Base-by-base conservation (phyloP, 75 land plant genomes). In the Chamaecyparis obtusa region DNA sequence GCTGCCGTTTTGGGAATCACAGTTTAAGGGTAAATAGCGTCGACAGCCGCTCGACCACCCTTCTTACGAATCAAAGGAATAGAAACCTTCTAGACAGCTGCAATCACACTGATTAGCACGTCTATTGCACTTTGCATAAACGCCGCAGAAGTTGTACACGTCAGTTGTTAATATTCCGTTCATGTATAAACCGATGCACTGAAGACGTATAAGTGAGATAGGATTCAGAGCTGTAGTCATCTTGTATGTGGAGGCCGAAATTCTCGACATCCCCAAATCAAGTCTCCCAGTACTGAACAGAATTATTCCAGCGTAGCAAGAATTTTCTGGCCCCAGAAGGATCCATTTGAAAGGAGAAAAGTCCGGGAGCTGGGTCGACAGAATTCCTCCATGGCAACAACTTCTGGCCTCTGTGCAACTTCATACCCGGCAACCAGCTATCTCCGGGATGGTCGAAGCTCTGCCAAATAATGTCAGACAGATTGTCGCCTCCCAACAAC, bases 361-460 rank as follows among this genome's bases (percentile, higher is more conserved):
- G 87, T 10, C 88, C 88, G 5, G 24, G n/a, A 83, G 86, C 51
- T 41, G 88, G 88, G 44, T 83, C 64, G 5, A 30, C 9, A 10
- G 11, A 6, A n/a, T 60, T 43, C 24, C 15, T 46, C 88, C 88
- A 87, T 9, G 69, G 8, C 21, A 32, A 24, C n/a, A 87, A 36
- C 54, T 87, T 83, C 39, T 54, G 1, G 11, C 86, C 48, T 27
- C 60, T n/a, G 14, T 33, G 51, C 16, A 87, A 13, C 74, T 46
- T 84, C 88, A 87, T 87, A 2, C 43, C 48, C 9, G 88, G 84
- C 30, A 87, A 33, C 88, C 88, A 87, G 19, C 85, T 83, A 60
- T 87, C 46, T 39, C 35, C 85, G 1, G 88, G 88, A 21, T 87
- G 36, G 36, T 83, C 74, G 48, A 87, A 87, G 43, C 87, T 87